Evolutionary conservation across 2,329 filamentous ascomycete genomes (phyloP), one percentile per base, ranked within the genome.

Genomic region (Aspergillus sclerotialis): DNA sequence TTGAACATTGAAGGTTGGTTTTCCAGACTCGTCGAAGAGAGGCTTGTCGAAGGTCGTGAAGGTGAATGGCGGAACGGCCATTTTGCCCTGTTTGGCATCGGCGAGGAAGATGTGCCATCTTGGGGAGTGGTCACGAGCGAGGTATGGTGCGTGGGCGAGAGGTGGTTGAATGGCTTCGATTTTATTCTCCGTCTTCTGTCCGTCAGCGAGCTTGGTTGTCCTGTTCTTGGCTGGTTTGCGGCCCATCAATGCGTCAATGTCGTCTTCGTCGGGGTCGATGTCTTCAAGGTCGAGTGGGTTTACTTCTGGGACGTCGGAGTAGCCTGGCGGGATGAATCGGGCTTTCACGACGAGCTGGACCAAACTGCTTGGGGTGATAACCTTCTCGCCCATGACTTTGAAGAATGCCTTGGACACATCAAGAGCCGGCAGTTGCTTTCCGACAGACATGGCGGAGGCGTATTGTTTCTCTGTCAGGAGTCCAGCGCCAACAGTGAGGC

Each of bases 321-420:
- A 82, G 29, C 89, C 90, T 4, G 92, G 89, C 5, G 92, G 92
- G 30, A 96, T 80, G 55, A 96, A 84, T 36, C 92, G 87, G 19
- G 84, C 88, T 70, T 98, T 98, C 58, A 98, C 79, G 33, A 98
- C 87, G 18, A 98, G 81, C 42, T 89, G 90, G 14, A 96, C 90
- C 24, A 98, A 75, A 37, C 88, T 94, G 38, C 84, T 86, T 5
- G 92, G 89, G 19, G 90, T 94, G 54, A 98, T 86, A 60, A 82
- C 84, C 46, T 84, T 85, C 66, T 98, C 93, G 56, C 92, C 92
- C 33, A 87, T 82, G 29, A 98, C 93, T 72, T 98, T 98, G 78
- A 98, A 98, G 66, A 94, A 98, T 6, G 88, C 86, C 67, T 88
- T 93, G 54, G 87, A 86, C 8, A 98, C 79, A 38, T 84, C 76